phyloP scores from a whole-genome alignment of 306 rosid genomes.

The Quercus suber region DNA sequence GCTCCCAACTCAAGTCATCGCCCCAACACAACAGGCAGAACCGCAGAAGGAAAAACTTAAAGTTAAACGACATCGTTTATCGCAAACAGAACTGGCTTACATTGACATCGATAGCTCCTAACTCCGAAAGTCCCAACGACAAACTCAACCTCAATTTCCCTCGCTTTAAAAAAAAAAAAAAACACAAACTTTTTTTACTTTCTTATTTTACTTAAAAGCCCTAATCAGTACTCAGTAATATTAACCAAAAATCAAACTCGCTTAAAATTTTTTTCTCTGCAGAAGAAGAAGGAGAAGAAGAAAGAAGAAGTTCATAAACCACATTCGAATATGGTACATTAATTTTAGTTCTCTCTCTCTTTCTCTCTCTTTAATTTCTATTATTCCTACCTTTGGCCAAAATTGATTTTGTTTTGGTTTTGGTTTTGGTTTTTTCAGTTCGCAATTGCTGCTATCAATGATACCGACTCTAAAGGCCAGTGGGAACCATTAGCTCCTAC shows the following conservation, averaged over 20 bases:
- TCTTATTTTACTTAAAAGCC: neutral
- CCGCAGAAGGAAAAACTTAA: too few species aligned
- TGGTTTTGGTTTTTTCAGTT: constrained; percentile 44
- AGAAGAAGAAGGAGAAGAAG: neutral
- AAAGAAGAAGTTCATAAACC: neutral
- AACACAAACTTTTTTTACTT: too few species aligned
- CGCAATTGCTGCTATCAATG: constrained; percentile 94
- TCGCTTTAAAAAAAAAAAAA: too few species aligned
- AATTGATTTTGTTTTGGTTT: neutral
- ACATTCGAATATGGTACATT: constrained; percentile 32
- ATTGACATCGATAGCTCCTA: too few species aligned
- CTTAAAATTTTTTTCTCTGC: neutral
- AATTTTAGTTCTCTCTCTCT: neutral
- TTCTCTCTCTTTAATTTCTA: neutral
- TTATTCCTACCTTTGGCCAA: neutral
- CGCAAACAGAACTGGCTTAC: neutral
- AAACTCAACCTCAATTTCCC: too few species aligned
- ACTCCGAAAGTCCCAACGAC: too few species aligned
- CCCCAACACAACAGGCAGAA: too few species aligned
- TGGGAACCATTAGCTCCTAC: constrained; percentile 99
- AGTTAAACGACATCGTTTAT: constrained; percentile 10
- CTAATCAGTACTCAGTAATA: neutral
- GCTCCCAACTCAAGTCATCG: neutral
- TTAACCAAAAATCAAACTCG: neutral
- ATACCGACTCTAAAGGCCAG: constrained; percentile 62